Base-by-base conservation (phyloP, 129 eudicot species). In the Chrysanthemum seticuspe region DNA sequence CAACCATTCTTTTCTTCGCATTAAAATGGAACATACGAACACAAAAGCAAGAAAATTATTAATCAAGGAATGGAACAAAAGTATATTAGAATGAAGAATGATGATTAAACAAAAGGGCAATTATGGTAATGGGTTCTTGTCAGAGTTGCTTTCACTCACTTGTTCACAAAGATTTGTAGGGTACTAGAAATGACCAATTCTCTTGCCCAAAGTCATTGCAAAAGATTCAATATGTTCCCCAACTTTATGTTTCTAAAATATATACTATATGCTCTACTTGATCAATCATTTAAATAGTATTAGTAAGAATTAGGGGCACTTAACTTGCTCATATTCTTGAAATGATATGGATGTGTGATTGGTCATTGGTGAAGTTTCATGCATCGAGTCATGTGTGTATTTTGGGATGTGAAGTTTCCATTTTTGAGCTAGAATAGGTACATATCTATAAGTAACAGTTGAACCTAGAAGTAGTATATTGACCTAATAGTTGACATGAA, bases 181-280 rank as follows among this genome's bases (percentile, higher is more conserved):
- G 78, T 73, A 78, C 74, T 61, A 31, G 36, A 78, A 53, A 64
- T 72, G 82, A 72, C 82, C 82, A 78, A 72, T 78, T 78, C 73
- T 72, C 73, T 64, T 78, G 73, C 23, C 62, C 77, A 78, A 78
- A 78, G 82, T 78, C 74, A 56, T 72, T 65, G 78, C 63, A 78
- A 78, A 78, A 78, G 78, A 78, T 78, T 78, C 82, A 78, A 78
- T 78, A 78, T 78, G 82, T 78, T 78, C 78, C 82, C 82, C 73
- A 72, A 65, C 82, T 78, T 72, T 76, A 15, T 72, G 59, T 16
- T 65, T 65, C 78, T 78, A 47, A 78, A 53, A 72, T 65, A 65
- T 78, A 78, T 68, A 13, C 48, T 71, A 63, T 64, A n/a, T 66
- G 72, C 78, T 78, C 47, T 65, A 60, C 47, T 72, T 72, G 54